Evolutionary conservation across 148 eudicot genomes (phyloP).

Genomic region (Vaccinium darrowii): DNA sequence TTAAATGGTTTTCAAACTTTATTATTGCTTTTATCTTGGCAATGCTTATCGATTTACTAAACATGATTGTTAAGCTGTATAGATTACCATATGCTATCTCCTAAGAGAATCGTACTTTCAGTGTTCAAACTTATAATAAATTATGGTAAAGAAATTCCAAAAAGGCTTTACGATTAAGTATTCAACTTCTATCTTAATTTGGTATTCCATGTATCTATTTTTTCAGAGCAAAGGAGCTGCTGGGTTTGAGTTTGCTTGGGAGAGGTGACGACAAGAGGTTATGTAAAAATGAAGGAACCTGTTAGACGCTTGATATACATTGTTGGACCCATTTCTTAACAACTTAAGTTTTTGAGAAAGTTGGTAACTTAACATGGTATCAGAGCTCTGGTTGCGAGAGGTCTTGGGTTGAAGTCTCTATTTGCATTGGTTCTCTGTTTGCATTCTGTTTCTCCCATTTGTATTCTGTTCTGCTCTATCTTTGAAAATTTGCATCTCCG

Average conservation of each 20-base stretch:
- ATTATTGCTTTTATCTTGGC: background rate
- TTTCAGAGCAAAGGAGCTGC: background rate
- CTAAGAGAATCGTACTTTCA: background rate
- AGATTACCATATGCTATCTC: background rate
- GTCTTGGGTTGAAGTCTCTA: too few species aligned
- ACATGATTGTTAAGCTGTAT: background rate
- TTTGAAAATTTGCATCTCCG: too few species aligned
- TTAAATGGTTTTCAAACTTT: background rate
- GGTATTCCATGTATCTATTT: background rate
- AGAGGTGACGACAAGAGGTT: background rate
- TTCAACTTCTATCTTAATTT: background rate
- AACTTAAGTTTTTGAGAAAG: too few species aligned
- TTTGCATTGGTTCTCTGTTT: too few species aligned
- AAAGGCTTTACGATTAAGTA: background rate
- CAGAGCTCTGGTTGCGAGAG: too few species aligned
- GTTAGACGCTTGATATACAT: too few species aligned
- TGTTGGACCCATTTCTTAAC: too few species aligned
- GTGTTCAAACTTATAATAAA: background rate
- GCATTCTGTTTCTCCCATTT: too few species aligned
- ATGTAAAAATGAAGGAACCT: background rate
- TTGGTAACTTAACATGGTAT: too few species aligned
- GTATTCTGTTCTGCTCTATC: too few species aligned
- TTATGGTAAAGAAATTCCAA: background rate
- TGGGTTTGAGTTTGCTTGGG: background rate
- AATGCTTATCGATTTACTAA: background rate